These are phyloP conservation scores for Candida silvatica DNA, from an alignment of 805 yeast species.

Conservation along the genomic window DNA sequence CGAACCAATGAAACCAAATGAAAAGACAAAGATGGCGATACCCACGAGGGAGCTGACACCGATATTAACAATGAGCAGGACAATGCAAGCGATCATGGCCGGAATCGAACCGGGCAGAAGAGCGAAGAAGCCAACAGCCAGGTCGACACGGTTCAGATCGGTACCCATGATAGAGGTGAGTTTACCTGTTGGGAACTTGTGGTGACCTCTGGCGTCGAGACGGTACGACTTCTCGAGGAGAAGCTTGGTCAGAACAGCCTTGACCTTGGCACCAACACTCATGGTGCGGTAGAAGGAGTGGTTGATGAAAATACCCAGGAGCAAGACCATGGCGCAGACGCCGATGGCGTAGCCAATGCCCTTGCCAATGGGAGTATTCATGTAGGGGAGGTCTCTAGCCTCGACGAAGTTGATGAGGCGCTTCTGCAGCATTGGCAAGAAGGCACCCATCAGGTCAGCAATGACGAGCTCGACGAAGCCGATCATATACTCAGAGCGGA, in stretches of 20 bases:
- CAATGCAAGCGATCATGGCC: constrained; percentile 53
- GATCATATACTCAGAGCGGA: constrained; percentile 33
- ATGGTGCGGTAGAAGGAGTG: constrained; percentile 55
- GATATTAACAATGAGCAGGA: constrained; percentile 55
- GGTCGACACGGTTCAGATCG: constrained; percentile 71
- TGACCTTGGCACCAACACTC: constrained; percentile 59
- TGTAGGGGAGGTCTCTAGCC: constrained; percentile 31
- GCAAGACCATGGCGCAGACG: constrained; percentile 46
- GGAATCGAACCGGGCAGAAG: too few species aligned
- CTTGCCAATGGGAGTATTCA: constrained; percentile 36
- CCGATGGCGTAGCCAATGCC: constrained; percentile 80
- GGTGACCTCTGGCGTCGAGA: constrained; percentile 52
- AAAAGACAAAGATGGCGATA: constrained; percentile 44
- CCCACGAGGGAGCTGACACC: constrained; percentile 75
- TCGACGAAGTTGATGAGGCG: constrained; percentile 56
- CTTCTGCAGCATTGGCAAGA: constrained; percentile 61
- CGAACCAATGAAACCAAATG: constrained; percentile 34
- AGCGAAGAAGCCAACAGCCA: constrained; percentile 60
- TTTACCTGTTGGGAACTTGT: constrained; percentile 59
- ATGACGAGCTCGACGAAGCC: constrained; percentile 32
- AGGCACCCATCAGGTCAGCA: constrained; percentile 39
- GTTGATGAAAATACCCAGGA: constrained; percentile 41
- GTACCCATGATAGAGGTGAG: constrained; percentile 75
- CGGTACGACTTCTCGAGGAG: constrained; percentile 57
- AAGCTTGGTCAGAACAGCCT: constrained; percentile 62